Percentiles rank a stretch among this genome's conserved stretches.
Conservation (phyloP, 1,284 basidiomycete species). For the Pterula multifida region DNA sequence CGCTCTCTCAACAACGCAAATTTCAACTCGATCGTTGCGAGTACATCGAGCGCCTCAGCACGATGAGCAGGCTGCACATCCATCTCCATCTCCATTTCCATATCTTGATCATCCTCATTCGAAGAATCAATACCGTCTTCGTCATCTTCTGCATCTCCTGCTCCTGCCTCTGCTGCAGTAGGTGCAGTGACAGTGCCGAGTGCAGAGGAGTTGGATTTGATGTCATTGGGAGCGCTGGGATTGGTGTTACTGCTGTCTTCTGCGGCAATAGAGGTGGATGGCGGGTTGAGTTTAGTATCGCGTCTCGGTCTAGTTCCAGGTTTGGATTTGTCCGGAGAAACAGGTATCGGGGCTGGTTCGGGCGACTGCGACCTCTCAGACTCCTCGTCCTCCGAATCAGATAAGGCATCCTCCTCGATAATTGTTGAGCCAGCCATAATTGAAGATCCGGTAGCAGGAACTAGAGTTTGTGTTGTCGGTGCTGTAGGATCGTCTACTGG, state of each 20-base stretch:
- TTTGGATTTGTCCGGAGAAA: not conserved
- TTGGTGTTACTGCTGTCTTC: not conserved
- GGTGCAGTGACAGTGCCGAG: not conserved
- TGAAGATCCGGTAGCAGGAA: not conserved
- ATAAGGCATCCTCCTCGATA: not conserved
- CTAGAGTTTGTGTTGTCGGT: not conserved
- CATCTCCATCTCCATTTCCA: slow-evolving; percentile 37
- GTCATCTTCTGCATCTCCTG: slow-evolving; percentile 10
- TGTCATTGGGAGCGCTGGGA: not conserved
- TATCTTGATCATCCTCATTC: slow-evolving; percentile 26
- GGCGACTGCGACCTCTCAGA: slow-evolving; percentile 7
- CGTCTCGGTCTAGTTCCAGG: not conserved
- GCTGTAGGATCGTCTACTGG: not conserved
- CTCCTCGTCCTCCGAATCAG: not conserved
- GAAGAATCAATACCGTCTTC: slow-evolving; percentile 23
- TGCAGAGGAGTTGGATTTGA: not conserved
- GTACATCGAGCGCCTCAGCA: slow-evolving; percentile 66
- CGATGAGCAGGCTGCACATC: slow-evolving; percentile 66
- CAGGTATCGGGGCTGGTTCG: not conserved
- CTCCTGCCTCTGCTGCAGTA: not conserved
- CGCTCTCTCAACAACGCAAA: slow-evolving; percentile 64
- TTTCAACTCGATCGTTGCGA: slow-evolving; percentile 69
- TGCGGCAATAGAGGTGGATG: not conserved
- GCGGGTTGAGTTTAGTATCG: not conserved
- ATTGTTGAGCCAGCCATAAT: slow-evolving; percentile 1